Evolutionary conservation across 305 asterid genomes (phyloP), one percentile per base, ranked within the genome.

Genomic region (Fraxinus nigra): DNA sequence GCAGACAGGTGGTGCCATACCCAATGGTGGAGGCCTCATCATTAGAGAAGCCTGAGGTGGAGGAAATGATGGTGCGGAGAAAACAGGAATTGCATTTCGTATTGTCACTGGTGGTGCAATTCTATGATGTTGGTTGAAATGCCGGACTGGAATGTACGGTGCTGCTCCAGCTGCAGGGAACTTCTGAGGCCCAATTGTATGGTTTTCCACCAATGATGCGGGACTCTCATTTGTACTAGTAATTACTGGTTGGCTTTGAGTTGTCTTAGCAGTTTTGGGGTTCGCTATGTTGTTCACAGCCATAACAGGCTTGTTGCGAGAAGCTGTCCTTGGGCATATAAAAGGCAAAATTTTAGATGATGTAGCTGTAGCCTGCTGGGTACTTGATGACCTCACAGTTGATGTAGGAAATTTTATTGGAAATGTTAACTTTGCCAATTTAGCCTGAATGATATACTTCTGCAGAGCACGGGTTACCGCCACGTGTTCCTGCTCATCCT

Each of bases 81-180:
- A 96, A 82, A 91, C 98, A 0, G 98, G 98, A 84, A 94, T 78
- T 4, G 94, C 82, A 83, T 85, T 91, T 75, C 98, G 90, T 83
- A 96, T 82, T 3, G 96, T 96, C 88, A 96, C 99, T 0, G 97
- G 94, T 78, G 93, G 94, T 70, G 99, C 98, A 63, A 91, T 78
- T 81, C 92, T 86, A 72, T 87, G 92, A 85, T 90, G 98, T 11
- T 91, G 89, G 85, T 82, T 86, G 63, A 89, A 93, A 87, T 91
- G 98, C 46, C 92, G 84, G 78, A 92, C 93, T 0, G 99, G 99
- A 80, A 96, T 93, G 84, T 96, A 96, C 11, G 99, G 99, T 22
- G 92, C 88, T 54, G 99, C 99, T 82, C 97, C 95, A 82, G 91
- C 98, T 84, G 97, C 93, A 18, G 95, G 96, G 83, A 94, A 93